phyloP scores from a whole-genome alignment of 2,329 filamentous ascomycete species.

The Xylogone sp. region DNA sequence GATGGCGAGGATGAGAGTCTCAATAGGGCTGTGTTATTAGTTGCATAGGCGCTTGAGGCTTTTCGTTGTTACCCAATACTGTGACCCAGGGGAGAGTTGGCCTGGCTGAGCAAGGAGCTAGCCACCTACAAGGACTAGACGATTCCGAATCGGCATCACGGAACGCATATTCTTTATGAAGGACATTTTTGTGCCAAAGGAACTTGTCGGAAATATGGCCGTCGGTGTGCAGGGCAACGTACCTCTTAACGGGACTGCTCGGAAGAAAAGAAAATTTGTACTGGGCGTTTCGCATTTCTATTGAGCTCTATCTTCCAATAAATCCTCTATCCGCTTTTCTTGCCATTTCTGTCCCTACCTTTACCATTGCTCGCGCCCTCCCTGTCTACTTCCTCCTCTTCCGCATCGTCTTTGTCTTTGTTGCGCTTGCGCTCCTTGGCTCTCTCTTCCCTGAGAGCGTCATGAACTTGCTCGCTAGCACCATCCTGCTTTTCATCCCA shows the following conservation, averaged over 20 bases:
- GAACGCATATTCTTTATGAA: too few species aligned
- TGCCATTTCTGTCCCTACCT: not conserved
- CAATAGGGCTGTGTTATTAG: too few species aligned
- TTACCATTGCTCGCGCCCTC: not conserved
- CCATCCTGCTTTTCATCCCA: conserved; percentile 79
- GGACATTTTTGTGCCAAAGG: too few species aligned
- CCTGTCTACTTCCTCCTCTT: conserved; percentile 7
- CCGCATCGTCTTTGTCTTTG: conserved; percentile 35
- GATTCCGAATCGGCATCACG: not conserved
- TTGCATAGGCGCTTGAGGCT: too few species aligned
- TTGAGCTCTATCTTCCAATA: not conserved
- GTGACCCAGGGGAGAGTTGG: not conserved
- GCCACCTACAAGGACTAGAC: not conserved
- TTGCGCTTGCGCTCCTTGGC: conserved; percentile 29
- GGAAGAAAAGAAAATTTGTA: too few species aligned
- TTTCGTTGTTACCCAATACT: too few species aligned
- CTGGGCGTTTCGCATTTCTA: not conserved
- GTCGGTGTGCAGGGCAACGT: too few species aligned
- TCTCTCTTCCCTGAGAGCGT: conserved; percentile 52
- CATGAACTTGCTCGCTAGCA: conserved; percentile 60
- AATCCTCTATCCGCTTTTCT: not conserved
- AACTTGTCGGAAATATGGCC: too few species aligned
- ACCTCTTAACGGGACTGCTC: too few species aligned
- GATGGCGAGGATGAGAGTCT: not conserved
- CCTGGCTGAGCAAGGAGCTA: not conserved